Conservation (phyloP, 2,329 filamentous ascomycete genomes). For the Colletotrichum melonis region DNA sequence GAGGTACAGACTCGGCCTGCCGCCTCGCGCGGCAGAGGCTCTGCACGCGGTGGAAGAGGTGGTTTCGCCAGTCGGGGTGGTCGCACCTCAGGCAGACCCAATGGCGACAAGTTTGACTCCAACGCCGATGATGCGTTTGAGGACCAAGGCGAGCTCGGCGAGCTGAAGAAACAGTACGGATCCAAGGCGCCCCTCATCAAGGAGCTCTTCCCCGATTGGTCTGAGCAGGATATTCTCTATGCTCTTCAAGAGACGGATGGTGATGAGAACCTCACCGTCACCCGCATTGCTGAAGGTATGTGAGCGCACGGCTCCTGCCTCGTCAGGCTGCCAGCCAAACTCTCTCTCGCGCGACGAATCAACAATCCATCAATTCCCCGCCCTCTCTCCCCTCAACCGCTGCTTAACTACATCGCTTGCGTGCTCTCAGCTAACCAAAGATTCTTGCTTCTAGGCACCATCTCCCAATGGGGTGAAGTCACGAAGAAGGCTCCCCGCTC, state of each 20-base stretch:
- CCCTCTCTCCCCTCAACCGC: neutral
- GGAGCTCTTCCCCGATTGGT: slow-evolving; percentile 96
- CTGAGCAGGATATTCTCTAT: slow-evolving; percentile 92
- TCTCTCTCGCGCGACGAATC: slow-evolving; percentile 6
- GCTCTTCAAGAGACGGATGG: slow-evolving; percentile 90
- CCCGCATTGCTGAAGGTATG: slow-evolving; percentile 83
- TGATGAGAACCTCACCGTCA: slow-evolving; percentile 79
- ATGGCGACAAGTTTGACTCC: slow-evolving; percentile 73
- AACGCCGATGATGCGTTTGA: slow-evolving; percentile 71
- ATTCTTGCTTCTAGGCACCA: slow-evolving; percentile 66
- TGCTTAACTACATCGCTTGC: neutral
- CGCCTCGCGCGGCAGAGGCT: slow-evolving; percentile 89
- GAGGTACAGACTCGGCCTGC: slow-evolving; percentile 89
- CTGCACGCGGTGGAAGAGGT: slow-evolving; percentile 85
- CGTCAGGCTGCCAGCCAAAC: slow-evolving; percentile 28
- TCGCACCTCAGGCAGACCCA: slow-evolving; percentile 72
- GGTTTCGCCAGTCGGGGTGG: slow-evolving; percentile 79
- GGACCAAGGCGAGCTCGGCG: slow-evolving; percentile 90
- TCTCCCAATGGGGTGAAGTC: slow-evolving; percentile 88
- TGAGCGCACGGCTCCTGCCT: slow-evolving; percentile 28
- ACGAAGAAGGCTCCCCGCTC: slow-evolving; percentile 80
- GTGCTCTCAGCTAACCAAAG: slow-evolving; percentile 41
- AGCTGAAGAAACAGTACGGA: slow-evolving; percentile 91
- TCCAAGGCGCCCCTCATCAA: slow-evolving; percentile 83
- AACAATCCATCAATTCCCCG: neutral